Base-by-base conservation (phyloP, 306 rosid genomes). In the Abrus pulchellus region DNA sequence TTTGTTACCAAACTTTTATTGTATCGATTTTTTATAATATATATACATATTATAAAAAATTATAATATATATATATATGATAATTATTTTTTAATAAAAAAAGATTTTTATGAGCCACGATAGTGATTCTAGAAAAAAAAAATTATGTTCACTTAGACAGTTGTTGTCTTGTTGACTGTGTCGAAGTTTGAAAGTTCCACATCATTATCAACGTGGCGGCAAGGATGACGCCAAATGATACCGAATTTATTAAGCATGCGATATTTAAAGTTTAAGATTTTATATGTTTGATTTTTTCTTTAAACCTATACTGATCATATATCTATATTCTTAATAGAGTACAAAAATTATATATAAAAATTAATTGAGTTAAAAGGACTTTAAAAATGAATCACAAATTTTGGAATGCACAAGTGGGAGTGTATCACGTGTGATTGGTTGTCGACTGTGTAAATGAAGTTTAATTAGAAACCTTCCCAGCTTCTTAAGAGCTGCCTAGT, bases 161-260 rank as follows among this genome's bases (percentile, higher is more conserved):
- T 59, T 9, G 64, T 9, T 40, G 6, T 64, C 49, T 64, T 38
- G 70, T 7, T 64, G 70, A 38, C 13, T 3, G 14, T 64, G 70
- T 14, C 49, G 7, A 62, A n/a, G 49, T 64, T 64, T 38, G 7
- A 64, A 64, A 64, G 1, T n/a, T n/a, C 5, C 13, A 64, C 6
- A 7, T 64, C 70, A 64, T 64, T 64, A 64, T 64, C 70, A 63
- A 36, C 49, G 11, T 7, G 55, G 70, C 5, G 45, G 49, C 70
- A 64, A 38, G 70, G 45, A 36, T n/a, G n/a, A 2, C 32, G 2
- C 32, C 13, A 38, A 38, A 38, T 2, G 32, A 5, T 13, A 34
- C 30, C 70, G 0, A 59, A 59, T 9, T 50, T 11, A 13, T 50
- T 11, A 50, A 3, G 27, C 55, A 50, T 50, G 55, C 1, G 14